These are phyloP conservation scores for Polyplosphaeria fusca DNA, from an alignment of 495 filamentous ascomycete genomes.

Conservation along the genomic window DNA sequence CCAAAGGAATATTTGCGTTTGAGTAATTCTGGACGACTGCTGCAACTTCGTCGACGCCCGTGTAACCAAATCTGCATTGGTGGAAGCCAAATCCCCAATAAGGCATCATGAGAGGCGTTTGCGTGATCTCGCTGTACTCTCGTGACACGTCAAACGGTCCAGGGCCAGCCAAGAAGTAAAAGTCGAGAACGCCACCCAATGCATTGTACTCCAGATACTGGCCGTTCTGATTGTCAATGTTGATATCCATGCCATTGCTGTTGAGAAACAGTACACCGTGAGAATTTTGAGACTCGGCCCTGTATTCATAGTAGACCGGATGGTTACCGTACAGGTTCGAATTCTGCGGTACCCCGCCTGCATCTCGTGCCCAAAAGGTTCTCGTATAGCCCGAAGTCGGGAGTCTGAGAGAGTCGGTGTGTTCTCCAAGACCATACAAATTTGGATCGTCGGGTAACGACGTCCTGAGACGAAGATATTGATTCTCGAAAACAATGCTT, in stretches of 20 bases:
- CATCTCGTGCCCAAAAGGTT: conserved; percentile 77
- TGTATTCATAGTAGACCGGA: conserved; percentile 81
- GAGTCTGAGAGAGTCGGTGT: conserved; percentile 69
- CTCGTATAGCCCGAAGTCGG: conserved; percentile 61
- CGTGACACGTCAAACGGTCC: conserved; percentile 65
- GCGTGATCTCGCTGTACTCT: conserved; percentile 71
- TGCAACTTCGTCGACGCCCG: conserved; percentile 71
- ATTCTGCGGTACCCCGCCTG: conserved; percentile 61
- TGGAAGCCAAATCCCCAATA: conserved; percentile 87
- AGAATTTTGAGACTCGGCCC: conserved; percentile 55
- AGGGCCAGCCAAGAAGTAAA: conserved; percentile 79
- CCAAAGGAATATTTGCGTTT: conserved; percentile 69
- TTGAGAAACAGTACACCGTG: conserved; percentile 84
- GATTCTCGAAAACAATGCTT: conserved; percentile 69
- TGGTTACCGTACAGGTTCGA: conserved; percentile 83
- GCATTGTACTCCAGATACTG: conserved; percentile 85
- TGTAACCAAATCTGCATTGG: conserved; percentile 79
- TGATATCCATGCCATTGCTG: conserved; percentile 85
- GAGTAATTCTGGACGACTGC: conserved; percentile 80
- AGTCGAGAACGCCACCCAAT: conserved; percentile 75
- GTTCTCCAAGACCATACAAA: conserved; percentile 78
- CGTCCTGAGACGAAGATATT: conserved; percentile 72
- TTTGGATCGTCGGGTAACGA: conserved; percentile 63
- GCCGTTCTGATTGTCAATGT: conserved; percentile 63
- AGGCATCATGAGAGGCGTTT: conserved; percentile 71